These are phyloP conservation scores for Xylaria sp. DNA, from an alignment of 2,329 filamentous ascomycete species.

Conservation along the genomic window DNA sequence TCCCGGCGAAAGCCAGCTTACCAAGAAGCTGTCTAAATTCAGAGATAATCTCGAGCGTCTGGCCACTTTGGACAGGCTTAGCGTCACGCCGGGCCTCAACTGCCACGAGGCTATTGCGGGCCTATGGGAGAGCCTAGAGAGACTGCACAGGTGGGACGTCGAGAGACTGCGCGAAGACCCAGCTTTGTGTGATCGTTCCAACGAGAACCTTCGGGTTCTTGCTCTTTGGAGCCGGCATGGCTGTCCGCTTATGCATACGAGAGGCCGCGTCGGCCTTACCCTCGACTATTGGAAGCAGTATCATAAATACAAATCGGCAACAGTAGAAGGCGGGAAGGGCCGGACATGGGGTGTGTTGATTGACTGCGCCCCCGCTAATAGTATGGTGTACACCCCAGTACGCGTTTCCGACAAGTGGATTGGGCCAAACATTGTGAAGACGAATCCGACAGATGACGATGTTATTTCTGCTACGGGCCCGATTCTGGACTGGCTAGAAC, in stretches of 20 bases:
- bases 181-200: constrained; percentile 50
- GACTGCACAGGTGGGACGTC: constrained; percentile 74
- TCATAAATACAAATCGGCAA: constrained; percentile 51
- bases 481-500: constrained; percentile 74
- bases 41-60: constrained; percentile 73
- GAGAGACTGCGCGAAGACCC: constrained; percentile 59
- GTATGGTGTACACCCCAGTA: constrained; percentile 60
- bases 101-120: constrained; percentile 79
- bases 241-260: constrained; percentile 71
- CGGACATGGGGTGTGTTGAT: constrained; percentile 71
- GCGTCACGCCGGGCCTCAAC: constrained; percentile 69
- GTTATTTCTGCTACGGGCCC: constrained; percentile 44
- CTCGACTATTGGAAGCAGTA: constrained; percentile 79
- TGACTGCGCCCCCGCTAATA: constrained; percentile 58
- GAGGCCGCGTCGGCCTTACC: constrained; percentile 69
- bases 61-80: constrained; percentile 73
- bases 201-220: constrained; percentile 57
- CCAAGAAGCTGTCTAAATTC: constrained; percentile 73
- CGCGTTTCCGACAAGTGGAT: constrained; percentile 78
- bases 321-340: constrained; percentile 46
- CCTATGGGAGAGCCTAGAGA: constrained; percentile 71
- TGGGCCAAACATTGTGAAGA: constrained; percentile 67
- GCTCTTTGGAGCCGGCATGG: constrained; percentile 75
- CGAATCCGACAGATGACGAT: constrained; percentile 52
- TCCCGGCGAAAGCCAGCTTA: constrained; percentile 66